Evolutionary conservation across 1,284 basidiomycete genomes (phyloP), one percentile per base, ranked within the genome.

Genomic region (Moesziomyces sp.): DNA sequence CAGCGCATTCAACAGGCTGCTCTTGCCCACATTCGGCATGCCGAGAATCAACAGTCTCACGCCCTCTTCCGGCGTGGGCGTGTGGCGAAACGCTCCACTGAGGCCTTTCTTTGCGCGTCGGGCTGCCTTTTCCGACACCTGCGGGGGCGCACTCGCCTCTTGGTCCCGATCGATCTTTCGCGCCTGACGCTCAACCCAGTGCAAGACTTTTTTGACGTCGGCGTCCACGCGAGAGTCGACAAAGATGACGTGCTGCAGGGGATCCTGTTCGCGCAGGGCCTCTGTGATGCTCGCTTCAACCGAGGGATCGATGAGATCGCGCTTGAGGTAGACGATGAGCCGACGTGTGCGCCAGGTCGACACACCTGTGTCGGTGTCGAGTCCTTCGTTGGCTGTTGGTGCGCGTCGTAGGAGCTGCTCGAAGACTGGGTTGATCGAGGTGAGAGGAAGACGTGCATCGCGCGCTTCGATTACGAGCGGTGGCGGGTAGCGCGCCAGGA

Each of bases 11-110:
- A 99, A 86, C 52, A 99, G 85, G 4, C 93, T 94, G 28, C 94
- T 97, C 86, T 99, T 99, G 50, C 97, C 97, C 45, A 98, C 94
- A 83, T 99, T 99, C 5, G 96, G 96, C 96, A 99, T 99, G 24
- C 96, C 96, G 14, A 84, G 49, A 7, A 83, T 77, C 46, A 84
- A 62, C 43, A 83, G 46, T 21, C 82, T 61, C 28, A 82, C 76
- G 14, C 81, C 82, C n/a, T 71, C 74, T 24, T 83, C 81, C 11
- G 82, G 81, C 28, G 81, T 83, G 1, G 79, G 70, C 3, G 75
- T 81, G 54, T 79, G 74, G 10, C 73, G 52, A 33, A 83, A 82
- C 13, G 84, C 83, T 4, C 84, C 79, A 0, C 74, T 65, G 3
- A 84, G 64, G 56, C 80, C 76, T 67, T 77, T 52, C 59, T 68